These are phyloP conservation scores for Hysterangium stoloniferum DNA, from an alignment of 768 basidiomycete genomes.

Conservation along the genomic window DNA sequence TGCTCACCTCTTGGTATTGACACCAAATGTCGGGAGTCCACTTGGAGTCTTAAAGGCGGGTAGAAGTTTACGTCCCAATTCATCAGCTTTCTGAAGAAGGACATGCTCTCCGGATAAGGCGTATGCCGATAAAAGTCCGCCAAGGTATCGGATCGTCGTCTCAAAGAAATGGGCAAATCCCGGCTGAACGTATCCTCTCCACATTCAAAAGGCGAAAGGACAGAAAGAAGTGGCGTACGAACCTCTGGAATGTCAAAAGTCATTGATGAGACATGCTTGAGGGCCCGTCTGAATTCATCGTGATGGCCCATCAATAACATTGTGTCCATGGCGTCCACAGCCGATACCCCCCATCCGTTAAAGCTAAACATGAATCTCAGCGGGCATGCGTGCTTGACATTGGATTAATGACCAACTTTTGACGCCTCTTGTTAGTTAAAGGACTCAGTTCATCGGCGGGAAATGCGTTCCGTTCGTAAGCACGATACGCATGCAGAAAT, in stretches of 20 bases:
- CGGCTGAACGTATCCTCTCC: background rate
- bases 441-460: conserved; percentile 11
- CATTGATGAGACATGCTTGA: conserved; percentile 7
- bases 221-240: too few species aligned
- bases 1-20: conserved; percentile 9
- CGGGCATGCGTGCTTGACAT: background rate
- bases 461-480: conserved; percentile 17
- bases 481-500: conserved; percentile 18
- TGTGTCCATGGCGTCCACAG: conserved; percentile 37
- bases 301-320: conserved; percentile 32
- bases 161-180: conserved; percentile 19
- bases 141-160: conserved; percentile 39
- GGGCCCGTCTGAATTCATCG: background rate
- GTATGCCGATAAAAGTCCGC: conserved; percentile 26
- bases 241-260: conserved; percentile 22
- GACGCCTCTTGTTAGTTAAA: background rate
- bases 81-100: conserved; percentile 12
- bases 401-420: background rate
- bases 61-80: conserved; percentile 9
- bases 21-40: conserved; percentile 11
- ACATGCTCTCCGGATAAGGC: conserved; percentile 13
- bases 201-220: background rate
- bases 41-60: conserved; percentile 12
- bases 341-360: conserved; percentile 25
- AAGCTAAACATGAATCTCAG: conserved; percentile 10